These are phyloP conservation scores for Alternaria atra DNA, from an alignment of 2,329 filamentous ascomycete species.

Conservation along the genomic window DNA sequence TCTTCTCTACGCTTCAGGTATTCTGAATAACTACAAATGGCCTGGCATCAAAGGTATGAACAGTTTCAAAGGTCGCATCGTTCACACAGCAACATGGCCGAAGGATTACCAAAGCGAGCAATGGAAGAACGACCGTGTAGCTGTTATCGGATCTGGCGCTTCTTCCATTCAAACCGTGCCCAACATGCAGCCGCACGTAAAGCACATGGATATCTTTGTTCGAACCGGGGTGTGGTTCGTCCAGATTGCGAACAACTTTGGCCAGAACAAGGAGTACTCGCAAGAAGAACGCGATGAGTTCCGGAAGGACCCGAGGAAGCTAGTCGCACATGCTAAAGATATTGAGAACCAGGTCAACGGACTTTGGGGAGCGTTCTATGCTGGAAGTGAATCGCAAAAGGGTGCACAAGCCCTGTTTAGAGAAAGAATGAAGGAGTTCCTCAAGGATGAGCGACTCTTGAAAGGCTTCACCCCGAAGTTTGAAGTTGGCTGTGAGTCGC, in stretches of 20 bases:
- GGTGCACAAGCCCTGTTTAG: constrained; percentile 50
- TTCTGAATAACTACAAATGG: constrained; percentile 53
- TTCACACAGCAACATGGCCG: constrained; percentile 59
- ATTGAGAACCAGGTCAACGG: constrained; percentile 60
- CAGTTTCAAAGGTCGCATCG: constrained; percentile 56
- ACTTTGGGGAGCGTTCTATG: constrained; percentile 59
- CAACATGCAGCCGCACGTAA: constrained; percentile 57
- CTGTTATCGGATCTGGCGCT: constrained; percentile 57
- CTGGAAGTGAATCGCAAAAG: constrained; percentile 53
- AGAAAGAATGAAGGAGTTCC: constrained; percentile 59
- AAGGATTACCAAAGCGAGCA: constrained; percentile 56
- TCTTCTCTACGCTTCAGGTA: constrained; percentile 56
- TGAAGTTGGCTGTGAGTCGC: constrained; percentile 53
- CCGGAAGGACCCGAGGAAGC: constrained; percentile 52
- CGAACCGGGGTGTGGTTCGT: constrained; percentile 58
- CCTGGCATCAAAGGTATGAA: constrained; percentile 55
- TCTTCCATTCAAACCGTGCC: constrained; percentile 59
- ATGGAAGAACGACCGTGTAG: constrained; percentile 54
- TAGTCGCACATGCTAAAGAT: constrained; percentile 57
- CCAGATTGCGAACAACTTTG: constrained; percentile 58
- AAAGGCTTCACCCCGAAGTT: constrained; percentile 60
- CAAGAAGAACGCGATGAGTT: constrained; percentile 55
- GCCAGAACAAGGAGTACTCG: constrained; percentile 57
- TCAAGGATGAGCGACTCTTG: constrained; percentile 61
- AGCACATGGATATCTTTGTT: constrained; percentile 59